These are phyloP conservation scores for Erysimum cheiri DNA, from an alignment of 441 rosid species.

Conservation along the genomic window DNA sequence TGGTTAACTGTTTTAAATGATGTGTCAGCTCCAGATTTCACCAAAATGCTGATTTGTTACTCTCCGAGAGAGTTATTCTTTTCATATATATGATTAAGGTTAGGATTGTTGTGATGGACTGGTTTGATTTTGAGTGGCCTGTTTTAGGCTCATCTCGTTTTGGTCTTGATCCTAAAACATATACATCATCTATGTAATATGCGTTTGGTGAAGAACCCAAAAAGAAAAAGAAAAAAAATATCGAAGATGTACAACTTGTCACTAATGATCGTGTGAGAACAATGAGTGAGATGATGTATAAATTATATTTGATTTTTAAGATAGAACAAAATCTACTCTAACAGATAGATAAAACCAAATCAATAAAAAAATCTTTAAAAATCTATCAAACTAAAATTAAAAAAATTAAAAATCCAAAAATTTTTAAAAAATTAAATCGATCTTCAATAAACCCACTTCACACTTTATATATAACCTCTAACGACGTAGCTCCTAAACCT, in stretches of 20 bases:
- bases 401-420: not conserved
- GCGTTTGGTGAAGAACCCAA: not conserved
- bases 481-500: not conserved
- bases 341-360: not conserved
- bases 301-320: not conserved
- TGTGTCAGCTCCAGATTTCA: no score
- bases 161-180: not conserved
- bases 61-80: no score
- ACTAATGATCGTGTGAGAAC: no score
- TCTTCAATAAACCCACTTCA: not conserved
- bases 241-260: no score
- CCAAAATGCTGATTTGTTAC: no score
- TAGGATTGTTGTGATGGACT: not conserved
- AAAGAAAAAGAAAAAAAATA: no score
- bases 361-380: not conserved
- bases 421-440: not conserved
- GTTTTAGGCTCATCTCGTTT: conserved; percentile 13
- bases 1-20: no score
- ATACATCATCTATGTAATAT: not conserved
- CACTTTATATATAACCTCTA: not conserved
- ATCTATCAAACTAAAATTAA: not conserved
- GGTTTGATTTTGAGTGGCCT: not conserved
- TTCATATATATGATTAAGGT: no score
- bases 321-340: not conserved
- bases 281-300: no score